Evolutionary conservation across 208 protist genomes (phyloP), one percentile per base, ranked within the genome.

Genomic region (Leishmania martiniquensis): DNA sequence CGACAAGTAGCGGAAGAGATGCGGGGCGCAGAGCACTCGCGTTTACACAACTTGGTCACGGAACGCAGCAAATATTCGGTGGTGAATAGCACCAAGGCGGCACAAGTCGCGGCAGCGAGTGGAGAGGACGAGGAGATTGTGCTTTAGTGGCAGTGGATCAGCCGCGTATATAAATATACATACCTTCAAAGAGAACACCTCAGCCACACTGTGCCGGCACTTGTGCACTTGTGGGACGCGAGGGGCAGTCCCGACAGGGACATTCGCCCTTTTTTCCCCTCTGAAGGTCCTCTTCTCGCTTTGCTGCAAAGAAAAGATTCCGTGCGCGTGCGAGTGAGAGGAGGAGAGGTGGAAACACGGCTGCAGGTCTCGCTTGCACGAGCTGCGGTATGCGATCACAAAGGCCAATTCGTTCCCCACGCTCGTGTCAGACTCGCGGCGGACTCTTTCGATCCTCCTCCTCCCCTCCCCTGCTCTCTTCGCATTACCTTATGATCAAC

Each of bases 1-100:
- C 83, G 89, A 6, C 55, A 87, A 78, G 71, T 96, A 32, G 39
- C 80, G 37, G 72, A 85, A 72, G 34, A n/a, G 44, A 66, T 74
- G 52, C 32, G 75, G 15, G 65, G 79, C 9, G 75, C 69, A 25
- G 82, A 77, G 13, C 67, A 66, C 49, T 69, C 6, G 59, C 83
- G 76, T 45, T 84, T 85, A 42, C 57, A 63, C 59, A 25, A 45
- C 54, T 59, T 78, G 39, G 60, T 81, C 29, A 32, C 34, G 15
- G 37, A n/a, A 67, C 49, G 34, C 34, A 37, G 34, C 47, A 74
- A 10, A 17, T 62, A 49, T n/a, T 39, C 70, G 22, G 51, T 22
- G 25, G 39, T 20, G 25, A 42, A 69, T 37, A 51, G 39, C 65
- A 29, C 65, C 65, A 49, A 7, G 60, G 60, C 5, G 34, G 32